These are phyloP conservation scores for Stemphylium lycopersici DNA, from an alignment of 2,329 filamentous ascomycete species.

Conservation along the genomic window DNA sequence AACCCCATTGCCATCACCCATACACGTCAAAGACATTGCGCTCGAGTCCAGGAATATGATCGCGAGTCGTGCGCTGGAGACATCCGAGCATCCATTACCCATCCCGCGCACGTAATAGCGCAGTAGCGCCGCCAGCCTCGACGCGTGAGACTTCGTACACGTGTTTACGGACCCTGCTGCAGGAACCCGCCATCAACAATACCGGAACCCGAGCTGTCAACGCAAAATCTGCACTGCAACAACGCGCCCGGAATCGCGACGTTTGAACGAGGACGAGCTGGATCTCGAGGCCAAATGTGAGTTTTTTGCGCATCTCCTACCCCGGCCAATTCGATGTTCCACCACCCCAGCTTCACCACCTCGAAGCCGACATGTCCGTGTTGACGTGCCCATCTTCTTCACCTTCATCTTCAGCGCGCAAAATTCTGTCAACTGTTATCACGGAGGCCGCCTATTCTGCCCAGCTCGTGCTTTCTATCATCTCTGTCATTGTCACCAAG, in stretches of 20 bases:
- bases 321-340: slow-evolving; percentile 10
- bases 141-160: slow-evolving; percentile 37
- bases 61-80: slow-evolving; percentile 17
- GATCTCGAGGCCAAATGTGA: slow-evolving; percentile 13
- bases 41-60: slow-evolving; percentile 22
- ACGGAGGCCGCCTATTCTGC: not conserved
- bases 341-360: slow-evolving; percentile 7
- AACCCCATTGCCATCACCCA: slow-evolving; percentile 17
- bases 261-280: not conserved
- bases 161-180: slow-evolving; percentile 31
- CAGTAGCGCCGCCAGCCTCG: slow-evolving; percentile 16
- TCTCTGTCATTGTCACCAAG: slow-evolving; percentile 11
- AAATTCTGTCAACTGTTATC: not conserved
- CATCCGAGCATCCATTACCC: slow-evolving; percentile 15
- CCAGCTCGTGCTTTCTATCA: slow-evolving; percentile 5
- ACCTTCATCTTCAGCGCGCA: slow-evolving; percentile 8
- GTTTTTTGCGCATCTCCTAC: slow-evolving; percentile 10
- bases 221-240: slow-evolving; percentile 11
- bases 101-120: slow-evolving; percentile 13
- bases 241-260: not conserved
- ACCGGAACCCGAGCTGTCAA: slow-evolving; percentile 14
- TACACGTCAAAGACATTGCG: slow-evolving; percentile 10
- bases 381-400: slow-evolving; percentile 8
- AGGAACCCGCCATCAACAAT: slow-evolving; percentile 19
- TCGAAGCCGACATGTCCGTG: slow-evolving; percentile 4